A percentile compares a stretch with the other conserved stretches of the same genome.
Conservation (phyloP, 2,329 filamentous ascomycete species). For the Botrytis sinoallii region DNA sequence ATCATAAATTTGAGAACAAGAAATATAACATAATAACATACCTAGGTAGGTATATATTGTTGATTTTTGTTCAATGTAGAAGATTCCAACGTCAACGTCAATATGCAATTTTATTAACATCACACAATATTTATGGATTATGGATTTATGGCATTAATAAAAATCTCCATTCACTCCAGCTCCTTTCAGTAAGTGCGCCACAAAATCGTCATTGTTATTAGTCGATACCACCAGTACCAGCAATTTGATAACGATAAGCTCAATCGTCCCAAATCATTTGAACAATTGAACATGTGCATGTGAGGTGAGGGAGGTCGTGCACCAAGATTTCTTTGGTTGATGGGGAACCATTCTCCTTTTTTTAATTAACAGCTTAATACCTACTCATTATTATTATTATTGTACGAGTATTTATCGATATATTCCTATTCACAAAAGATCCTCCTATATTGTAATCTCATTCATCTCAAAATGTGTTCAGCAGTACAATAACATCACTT, state of each 20-base stretch:
- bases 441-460: background rate
- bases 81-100: background rate
- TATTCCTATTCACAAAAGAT: background rate
- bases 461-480: background rate
- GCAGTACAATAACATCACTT: background rate
- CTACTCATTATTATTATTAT: background rate
- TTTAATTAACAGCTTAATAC: background rate
- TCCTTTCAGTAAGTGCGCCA: background rate
- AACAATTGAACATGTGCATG: background rate
- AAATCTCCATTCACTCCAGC: background rate
- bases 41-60: too few species aligned
- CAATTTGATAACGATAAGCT: conserved; percentile 1
- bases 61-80: background rate
- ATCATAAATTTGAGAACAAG: too few species aligned
- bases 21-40: too few species aligned
- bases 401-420: background rate
- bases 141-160: background rate
- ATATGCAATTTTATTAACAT: background rate
- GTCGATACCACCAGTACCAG: background rate
- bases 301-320: background rate
- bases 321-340: background rate
- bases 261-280: background rate
- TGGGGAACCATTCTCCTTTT: background rate
- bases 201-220: background rate
- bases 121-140: background rate